Evolutionary conservation across 2,329 filamentous ascomycete genomes (phyloP).

Genomic region (Ceratocystis colombiana): DNA sequence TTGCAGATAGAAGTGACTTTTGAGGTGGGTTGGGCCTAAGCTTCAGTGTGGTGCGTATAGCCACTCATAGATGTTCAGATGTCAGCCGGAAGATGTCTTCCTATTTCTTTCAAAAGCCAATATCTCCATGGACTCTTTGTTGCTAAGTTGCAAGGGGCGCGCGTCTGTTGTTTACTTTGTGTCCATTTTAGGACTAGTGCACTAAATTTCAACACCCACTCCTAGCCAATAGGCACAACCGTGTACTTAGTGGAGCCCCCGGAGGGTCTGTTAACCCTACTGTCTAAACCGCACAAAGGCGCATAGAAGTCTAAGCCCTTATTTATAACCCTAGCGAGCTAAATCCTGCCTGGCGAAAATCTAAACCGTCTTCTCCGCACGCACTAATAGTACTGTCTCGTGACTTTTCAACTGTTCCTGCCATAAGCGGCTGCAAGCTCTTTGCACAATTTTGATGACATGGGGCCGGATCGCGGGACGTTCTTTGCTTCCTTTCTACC

Average conservation of each 20-base stretch:
- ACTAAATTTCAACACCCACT: not conserved
- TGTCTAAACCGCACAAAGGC: too few relatives aligned
- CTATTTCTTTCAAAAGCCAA: too few relatives aligned
- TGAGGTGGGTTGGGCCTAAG: too few relatives aligned
- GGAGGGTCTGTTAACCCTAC: not conserved
- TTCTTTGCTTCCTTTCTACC: conserved; percentile 5
- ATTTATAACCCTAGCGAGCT: not conserved
- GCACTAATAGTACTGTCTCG: conserved; percentile 8
- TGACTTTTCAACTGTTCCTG: not conserved
- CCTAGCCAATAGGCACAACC: conserved; percentile 16
- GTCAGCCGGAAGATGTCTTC: too few relatives aligned
- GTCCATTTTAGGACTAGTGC: conserved; percentile 33
- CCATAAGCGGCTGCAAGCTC: not conserved
- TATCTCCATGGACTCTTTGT: not conserved
- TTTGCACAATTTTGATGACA: conserved; percentile 13
- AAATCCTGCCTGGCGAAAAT: not conserved
- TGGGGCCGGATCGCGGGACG: conserved; percentile 18
- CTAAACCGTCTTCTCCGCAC: not conserved
- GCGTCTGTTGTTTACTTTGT: conserved; percentile 37
- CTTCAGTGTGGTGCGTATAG: too few relatives aligned
- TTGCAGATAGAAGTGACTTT: too few relatives aligned
- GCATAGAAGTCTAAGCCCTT: too few relatives aligned
- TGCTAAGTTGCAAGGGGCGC: conserved; percentile 11
- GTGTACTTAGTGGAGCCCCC: not conserved
- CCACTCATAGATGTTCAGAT: too few relatives aligned